Base-by-base conservation (phyloP, 139 green algal species). In the Astrephomene gubernaculifera region DNA sequence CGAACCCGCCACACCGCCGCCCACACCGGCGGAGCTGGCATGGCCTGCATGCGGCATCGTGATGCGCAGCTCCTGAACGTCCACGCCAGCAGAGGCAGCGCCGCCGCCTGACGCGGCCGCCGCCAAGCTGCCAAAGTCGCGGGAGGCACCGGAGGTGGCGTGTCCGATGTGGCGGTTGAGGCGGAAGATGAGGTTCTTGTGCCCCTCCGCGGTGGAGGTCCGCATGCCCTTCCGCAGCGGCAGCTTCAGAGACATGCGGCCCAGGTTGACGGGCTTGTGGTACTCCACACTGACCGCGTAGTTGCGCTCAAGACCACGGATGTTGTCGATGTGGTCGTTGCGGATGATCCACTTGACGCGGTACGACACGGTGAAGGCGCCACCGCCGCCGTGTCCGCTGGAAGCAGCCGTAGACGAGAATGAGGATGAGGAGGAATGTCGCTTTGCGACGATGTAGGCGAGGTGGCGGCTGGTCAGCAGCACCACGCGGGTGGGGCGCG, bases 401-500 rank as follows among this genome's bases (percentile, higher is more conserved):
- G 38, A 36, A 10, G n/a, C 6, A 7, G 60, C 35, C 14, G 76
- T 10, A 6, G 54, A 57, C 35, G 52, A 21, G 24, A 57, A 39
- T 4, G 43, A 27, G 70, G 53, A 22, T 33, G 39, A 2, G 3
- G 22, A 39, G n/a, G 29, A 27, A 53, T 85, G 80, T 9, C 79
- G 73, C 38, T 78, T 67, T 25, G 88, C 90, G 41, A 89, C 79
- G n/a, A 97, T 74, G 89, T 97, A 96, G 19, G 90, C 90, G 29
- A 98, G 73, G 81, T 98, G 94, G 1, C 35, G 74, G 76, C 91
- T 78, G 9, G 94, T 97, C 43, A 98, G 88, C 82, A 98, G 86
- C 82, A 97, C 80, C 33, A 96, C 89, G 36, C 95, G 92, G 2
- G 83, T 89, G 31, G 73, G 57, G 2, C 91, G 87, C 12, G 92